A percentile compares a stretch with the other conserved stretches of the same genome.
phyloP scores from a whole-genome alignment of 208 protist genomes.

The Novymonas esmeraldas region DNA sequence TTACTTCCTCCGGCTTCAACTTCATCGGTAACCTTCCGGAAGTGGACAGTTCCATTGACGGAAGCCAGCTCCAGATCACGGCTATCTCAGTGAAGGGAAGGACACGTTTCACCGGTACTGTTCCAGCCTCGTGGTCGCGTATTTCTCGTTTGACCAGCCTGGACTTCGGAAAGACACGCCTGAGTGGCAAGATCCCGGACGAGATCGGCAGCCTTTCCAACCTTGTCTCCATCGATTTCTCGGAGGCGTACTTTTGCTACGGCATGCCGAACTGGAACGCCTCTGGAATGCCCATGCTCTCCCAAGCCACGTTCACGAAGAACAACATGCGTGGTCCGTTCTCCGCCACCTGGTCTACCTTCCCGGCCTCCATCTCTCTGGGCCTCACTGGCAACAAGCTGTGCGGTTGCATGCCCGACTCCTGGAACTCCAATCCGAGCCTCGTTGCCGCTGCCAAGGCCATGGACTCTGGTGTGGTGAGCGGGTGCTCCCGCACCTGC shows the following conservation, averaged over 20 bases:
- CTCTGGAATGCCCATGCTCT: constrained; percentile 17
- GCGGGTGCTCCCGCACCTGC: constrained; percentile 16
- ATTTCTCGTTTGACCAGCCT: constrained; percentile 7
- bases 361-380: constrained; percentile 14
- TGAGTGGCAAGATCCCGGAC: constrained; percentile 18
- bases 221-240: constrained; percentile 13
- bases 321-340: constrained; percentile 34
- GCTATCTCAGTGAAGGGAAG: constrained; percentile 21
- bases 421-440: constrained; percentile 15
- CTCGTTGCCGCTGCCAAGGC: constrained; percentile 17
- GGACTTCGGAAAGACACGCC: constrained; percentile 19
- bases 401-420: constrained; percentile 25
- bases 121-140: constrained; percentile 25
- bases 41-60: constrained; percentile 3
- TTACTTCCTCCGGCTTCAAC: constrained; percentile 26
- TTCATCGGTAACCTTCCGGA: constrained; percentile 30
- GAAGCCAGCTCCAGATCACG: constrained; percentile 11
- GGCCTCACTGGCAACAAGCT: constrained; percentile 27
- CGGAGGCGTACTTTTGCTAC: constrained; percentile 26
- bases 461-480: constrained; percentile 17
- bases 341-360: constrained; percentile 25
- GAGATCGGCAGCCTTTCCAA: constrained; percentile 1
- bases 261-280: constrained; percentile 31
- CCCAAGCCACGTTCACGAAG: constrained; percentile 10
- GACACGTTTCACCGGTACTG: constrained; percentile 19